Evolutionary conservation across 2,329 filamentous ascomycete species (phyloP).

Genomic region (Calonectria naviculata): DNA sequence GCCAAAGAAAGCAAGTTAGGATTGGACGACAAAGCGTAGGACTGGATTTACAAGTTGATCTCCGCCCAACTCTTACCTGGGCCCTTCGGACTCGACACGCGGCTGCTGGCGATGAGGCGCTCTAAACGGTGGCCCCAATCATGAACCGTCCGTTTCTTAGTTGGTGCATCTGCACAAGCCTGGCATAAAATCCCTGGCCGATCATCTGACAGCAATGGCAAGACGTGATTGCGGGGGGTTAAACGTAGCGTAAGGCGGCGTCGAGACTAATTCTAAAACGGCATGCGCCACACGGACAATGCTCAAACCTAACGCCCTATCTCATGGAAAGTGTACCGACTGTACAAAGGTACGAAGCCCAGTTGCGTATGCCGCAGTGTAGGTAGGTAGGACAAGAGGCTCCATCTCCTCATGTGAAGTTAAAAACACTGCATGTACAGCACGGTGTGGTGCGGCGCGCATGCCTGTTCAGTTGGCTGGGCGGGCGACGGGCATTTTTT

Average conservation of each 20-base stretch:
- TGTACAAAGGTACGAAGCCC: not conserved
- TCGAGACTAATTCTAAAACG: not conserved
- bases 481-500: not conserved
- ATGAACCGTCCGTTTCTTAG: not conserved
- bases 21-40: not conserved
- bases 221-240: not conserved
- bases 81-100: not conserved
- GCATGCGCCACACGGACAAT: slow-evolving; percentile 8
- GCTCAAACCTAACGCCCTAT: slow-evolving; percentile 14
- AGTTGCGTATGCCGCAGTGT: not conserved
- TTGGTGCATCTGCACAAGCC: not conserved
- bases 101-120: not conserved
- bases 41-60: too few species aligned
- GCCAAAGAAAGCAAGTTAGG: not conserved
- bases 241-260: slow-evolving; percentile 12
- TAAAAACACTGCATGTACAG: not conserved
- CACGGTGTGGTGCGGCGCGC: not conserved
- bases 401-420: not conserved
- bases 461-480: not conserved
- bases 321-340: not conserved
- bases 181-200: slow-evolving; percentile 1
- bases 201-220: slow-evolving; percentile 13
- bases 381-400: not conserved
- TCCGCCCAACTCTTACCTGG: too few species aligned
- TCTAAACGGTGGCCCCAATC: not conserved